phyloP scores from a whole-genome alignment of 2,329 filamentous ascomycete species.

The Arthrobotrys conoides region DNA sequence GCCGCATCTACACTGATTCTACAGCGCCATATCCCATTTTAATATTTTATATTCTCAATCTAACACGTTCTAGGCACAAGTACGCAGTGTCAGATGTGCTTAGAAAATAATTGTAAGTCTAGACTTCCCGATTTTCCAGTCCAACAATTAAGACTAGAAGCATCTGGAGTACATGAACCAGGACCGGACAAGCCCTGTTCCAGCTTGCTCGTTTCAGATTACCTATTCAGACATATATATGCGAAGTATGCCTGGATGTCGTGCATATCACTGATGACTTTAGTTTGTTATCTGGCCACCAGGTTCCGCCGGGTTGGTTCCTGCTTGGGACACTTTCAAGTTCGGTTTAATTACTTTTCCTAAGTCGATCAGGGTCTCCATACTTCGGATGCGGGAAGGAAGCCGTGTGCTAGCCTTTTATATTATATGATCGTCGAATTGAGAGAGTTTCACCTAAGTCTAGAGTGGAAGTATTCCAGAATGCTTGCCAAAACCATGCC shows the following conservation, averaged over 20 bases:
- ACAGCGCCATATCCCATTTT: not conserved
- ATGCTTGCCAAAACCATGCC: not conserved
- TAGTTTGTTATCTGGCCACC: conserved; percentile 23
- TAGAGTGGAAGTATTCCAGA: not conserved
- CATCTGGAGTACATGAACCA: not conserved
- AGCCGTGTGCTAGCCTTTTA: not conserved
- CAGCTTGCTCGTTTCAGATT: conserved; percentile 13
- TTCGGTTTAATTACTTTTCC: conserved; percentile 8
- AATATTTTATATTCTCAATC: not conserved
- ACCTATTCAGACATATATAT: conserved; percentile 37
- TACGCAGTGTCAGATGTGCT: not conserved
- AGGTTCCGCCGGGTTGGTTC: conserved; percentile 21
- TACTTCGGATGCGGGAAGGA: not conserved
- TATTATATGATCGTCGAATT: not conserved
- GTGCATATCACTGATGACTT: conserved; percentile 28
- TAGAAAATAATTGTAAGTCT: not conserved
- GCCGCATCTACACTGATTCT: too few relatives aligned
- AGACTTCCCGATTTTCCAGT: not conserved
- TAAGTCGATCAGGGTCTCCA: not conserved
- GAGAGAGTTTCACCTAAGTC: not conserved
- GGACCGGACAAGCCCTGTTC: not conserved
- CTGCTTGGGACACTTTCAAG: conserved; percentile 5
- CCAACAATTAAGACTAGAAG: not conserved
- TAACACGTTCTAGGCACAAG: not conserved
- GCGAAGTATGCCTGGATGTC: conserved; percentile 41